Evolutionary conservation across 306 rosid species (phyloP), one percentile per base, ranked within the genome.

Genomic region (Trifolium subterraneum): DNA sequence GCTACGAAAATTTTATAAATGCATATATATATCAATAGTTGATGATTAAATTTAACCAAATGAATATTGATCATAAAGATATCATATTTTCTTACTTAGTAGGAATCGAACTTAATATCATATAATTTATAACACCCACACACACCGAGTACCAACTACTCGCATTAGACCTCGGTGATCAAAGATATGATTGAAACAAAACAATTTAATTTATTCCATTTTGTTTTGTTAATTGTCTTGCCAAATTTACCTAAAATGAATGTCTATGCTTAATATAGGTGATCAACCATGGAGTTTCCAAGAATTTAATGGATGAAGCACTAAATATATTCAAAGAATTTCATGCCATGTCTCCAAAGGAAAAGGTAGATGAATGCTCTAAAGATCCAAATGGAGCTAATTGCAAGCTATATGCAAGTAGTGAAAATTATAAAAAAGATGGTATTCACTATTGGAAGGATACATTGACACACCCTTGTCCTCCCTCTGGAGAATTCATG

Each of bases 221-320:
- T 61, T 61, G 12, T 16, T 63, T 14, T 16, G 45, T 35, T n/a
- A n/a, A n/a, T n/a, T 63, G 35, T 2, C 27, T 10, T 35, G 47
- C 4, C 8, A 16, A 63, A 8, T 62, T 19, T 33, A 33, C 12
- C 25, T 16, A 3, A 62, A 33, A 9, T 35, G 3, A 15, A n/a
- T 63, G 2, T 63, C 5, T 18, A 15, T 18, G n/a, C 18, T 73
- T 1, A 16, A 48, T 62, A 27, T 62, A 92, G 96, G 90, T 90
- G 15, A 79, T 90, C 27, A 92, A 88, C 74, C 98, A 92, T 74
- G 91, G 96, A 65, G 91, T 90, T 75, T 50, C 85, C 2, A 68
- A 72, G 13, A 82, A 78, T 23, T 63, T 92, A 48, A 55, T 87
- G 65, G 79, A 83, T 4, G 82, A 85, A 5, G 54, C 86, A 0